Evolutionary conservation across 2,329 filamentous ascomycete species (phyloP).

Genomic region (Parascedosporium putredinis): DNA sequence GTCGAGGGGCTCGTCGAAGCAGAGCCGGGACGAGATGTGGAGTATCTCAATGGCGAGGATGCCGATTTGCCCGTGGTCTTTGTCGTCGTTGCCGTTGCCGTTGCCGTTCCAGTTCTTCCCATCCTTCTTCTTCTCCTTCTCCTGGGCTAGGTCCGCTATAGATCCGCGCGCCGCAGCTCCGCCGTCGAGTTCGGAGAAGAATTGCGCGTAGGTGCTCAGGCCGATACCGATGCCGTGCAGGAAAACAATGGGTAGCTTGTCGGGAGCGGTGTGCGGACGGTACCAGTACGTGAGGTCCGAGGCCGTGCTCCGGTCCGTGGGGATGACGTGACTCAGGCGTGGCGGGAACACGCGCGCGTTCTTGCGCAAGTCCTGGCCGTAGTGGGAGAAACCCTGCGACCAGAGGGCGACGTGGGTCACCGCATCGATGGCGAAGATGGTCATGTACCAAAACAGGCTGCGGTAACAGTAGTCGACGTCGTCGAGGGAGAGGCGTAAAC

Average conservation of each 20-base stretch:
- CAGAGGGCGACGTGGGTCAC: slow-evolving; percentile 33
- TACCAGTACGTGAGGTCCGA: slow-evolving; percentile 53
- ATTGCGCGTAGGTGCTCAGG: slow-evolving; percentile 49
- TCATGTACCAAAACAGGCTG: slow-evolving; percentile 52
- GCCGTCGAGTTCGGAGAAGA: slow-evolving; percentile 41
- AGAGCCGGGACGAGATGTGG: slow-evolving; percentile 53
- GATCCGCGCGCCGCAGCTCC: too few species aligned
- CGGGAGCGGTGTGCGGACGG: slow-evolving; percentile 44
- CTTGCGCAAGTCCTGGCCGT: slow-evolving; percentile 29
- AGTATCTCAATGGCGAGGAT: slow-evolving; percentile 58
- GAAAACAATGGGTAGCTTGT: slow-evolving; percentile 50
- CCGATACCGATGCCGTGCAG: slow-evolving; percentile 64
- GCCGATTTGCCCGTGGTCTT: slow-evolving; percentile 38
- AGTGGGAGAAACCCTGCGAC: slow-evolving; percentile 40
- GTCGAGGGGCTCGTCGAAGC: slow-evolving; percentile 35
- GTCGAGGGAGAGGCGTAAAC: slow-evolving; percentile 57
- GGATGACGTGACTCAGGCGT: slow-evolving; percentile 38
- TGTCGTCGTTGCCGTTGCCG: too few species aligned
- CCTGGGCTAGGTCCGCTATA: too few species aligned
- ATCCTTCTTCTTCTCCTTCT: too few species aligned
- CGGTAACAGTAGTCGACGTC: slow-evolving; percentile 49
- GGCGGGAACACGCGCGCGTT: slow-evolving; percentile 41
- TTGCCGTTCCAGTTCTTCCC: too few species aligned
- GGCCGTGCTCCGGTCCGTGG: slow-evolving; percentile 35
- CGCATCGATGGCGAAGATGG: slow-evolving; percentile 45